These are phyloP conservation scores for Blastocystis sp. DNA, from an alignment of 352 stramenopile genomes.

Conservation along the genomic window DNA sequence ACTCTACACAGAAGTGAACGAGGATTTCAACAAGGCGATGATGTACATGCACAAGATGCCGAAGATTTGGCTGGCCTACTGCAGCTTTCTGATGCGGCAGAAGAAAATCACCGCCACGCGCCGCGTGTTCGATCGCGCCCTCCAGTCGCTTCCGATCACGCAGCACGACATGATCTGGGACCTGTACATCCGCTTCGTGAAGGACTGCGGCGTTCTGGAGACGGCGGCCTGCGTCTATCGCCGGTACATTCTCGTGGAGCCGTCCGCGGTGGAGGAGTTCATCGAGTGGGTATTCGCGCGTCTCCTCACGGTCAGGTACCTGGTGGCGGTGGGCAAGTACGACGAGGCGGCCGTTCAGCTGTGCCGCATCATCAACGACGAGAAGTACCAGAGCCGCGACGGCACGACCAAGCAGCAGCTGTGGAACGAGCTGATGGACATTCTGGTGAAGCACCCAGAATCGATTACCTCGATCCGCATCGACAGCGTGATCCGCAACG, in stretches of 20 bases:
- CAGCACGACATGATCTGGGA: constrained; percentile 94
- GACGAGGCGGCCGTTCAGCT: constrained; percentile 81
- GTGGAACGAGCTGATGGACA: constrained; percentile 92
- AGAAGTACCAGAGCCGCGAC: constrained; percentile 73
- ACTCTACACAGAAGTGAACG: constrained; percentile 70
- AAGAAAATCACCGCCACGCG: constrained; percentile 79
- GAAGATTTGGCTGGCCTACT: constrained; percentile 86
- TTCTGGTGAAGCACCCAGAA: constrained; percentile 88
- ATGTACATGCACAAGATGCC: constrained; percentile 90
- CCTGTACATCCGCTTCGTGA: constrained; percentile 84
- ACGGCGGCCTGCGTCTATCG: constrained; percentile 82
- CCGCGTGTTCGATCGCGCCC: constrained; percentile 87
- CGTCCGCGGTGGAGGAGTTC: constrained; percentile 74
- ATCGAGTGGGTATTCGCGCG: constrained; percentile 70
- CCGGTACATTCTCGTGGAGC: constrained; percentile 77
- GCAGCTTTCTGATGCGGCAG: constrained; percentile 78
- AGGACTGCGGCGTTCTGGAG: constrained; percentile 77
- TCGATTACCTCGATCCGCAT: constrained; percentile 87
- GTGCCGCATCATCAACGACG: constrained; percentile 79
- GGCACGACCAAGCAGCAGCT: constrained; percentile 85
- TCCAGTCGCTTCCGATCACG: constrained; percentile 90
- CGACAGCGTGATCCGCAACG: constrained; percentile 88
- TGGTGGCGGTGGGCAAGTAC: constrained; percentile 77
- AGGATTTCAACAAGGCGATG: constrained; percentile 82
- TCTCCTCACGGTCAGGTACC: constrained; percentile 43